phyloP scores from a whole-genome alignment of 2,329 filamentous ascomycete genomes.

The Microdochium paspali region DNA sequence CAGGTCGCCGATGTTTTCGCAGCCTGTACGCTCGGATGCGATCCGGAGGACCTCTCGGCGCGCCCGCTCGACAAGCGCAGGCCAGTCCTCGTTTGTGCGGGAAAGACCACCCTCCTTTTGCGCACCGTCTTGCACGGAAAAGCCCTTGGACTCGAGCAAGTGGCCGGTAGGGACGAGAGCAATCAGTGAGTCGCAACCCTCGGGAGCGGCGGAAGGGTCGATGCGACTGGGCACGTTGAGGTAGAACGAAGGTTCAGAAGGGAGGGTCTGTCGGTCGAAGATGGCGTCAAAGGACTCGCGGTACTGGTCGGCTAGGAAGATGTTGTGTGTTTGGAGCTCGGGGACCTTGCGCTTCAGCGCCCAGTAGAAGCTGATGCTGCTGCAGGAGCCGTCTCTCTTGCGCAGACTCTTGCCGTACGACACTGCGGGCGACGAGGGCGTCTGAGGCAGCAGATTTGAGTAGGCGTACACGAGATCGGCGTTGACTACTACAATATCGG shows the following conservation, averaged over 20 bases:
- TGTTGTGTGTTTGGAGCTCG: constrained; percentile 62
- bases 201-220: constrained; percentile 57
- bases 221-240: constrained; percentile 66
- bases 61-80: constrained; percentile 46
- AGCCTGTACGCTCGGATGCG: constrained; percentile 50
- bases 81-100: constrained; percentile 45
- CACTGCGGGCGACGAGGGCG: constrained; percentile 8
- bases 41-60: constrained; percentile 52
- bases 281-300: constrained; percentile 66
- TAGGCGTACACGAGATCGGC: constrained; percentile 69
- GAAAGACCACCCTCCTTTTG: constrained; percentile 20
- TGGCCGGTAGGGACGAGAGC: constrained; percentile 67
- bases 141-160: constrained; percentile 37
- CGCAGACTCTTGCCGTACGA: constrained; percentile 27
- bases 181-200: constrained; percentile 55
- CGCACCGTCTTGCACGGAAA: constrained; percentile 14
- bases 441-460: constrained; percentile 54
- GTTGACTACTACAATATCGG: constrained; percentile 62
- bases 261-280: constrained; percentile 60
- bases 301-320: constrained; percentile 68
- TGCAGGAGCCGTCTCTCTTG: constrained; percentile 53
- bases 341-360: constrained; percentile 49
- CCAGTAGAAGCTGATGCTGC: constrained; percentile 73
- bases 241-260: constrained; percentile 63
- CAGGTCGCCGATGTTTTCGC: constrained; percentile 30